Evolutionary conservation across 345 rosid species (phyloP).

Genomic region (Euclidium syriacum): DNA sequence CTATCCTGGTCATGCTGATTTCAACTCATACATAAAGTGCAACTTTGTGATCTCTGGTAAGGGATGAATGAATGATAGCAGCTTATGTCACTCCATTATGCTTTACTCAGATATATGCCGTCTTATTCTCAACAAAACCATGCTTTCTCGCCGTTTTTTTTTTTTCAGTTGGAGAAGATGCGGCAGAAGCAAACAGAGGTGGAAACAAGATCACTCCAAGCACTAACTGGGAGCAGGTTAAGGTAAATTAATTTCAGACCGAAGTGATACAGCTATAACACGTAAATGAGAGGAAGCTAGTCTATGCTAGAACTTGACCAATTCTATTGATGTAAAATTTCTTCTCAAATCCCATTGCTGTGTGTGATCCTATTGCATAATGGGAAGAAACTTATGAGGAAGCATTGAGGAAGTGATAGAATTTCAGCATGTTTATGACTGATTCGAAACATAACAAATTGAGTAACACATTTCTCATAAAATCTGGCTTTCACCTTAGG

Average conservation of each 20-base stretch:
- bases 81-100: conserved; percentile 12
- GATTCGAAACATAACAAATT: not conserved
- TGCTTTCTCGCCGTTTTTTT: conserved; percentile 10
- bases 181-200: conserved; percentile 42
- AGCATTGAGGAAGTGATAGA: not conserved
- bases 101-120: not conserved
- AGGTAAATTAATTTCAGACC: conserved; percentile 43
- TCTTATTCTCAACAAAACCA: not conserved
- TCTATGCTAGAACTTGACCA: not conserved
- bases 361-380: not conserved
- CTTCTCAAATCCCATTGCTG: not conserved
- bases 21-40: conserved; percentile 93
- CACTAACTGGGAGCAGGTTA: conserved; percentile 95
- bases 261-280: not conserved
- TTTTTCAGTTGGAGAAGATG: conserved; percentile 46
- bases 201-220: conserved; percentile 66
- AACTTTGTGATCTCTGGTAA: conserved; percentile 69
- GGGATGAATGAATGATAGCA: conserved; percentile 25
- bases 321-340: not conserved
- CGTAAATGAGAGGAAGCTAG: conserved; percentile 14
- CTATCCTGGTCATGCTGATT: conserved; percentile 98
- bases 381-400: conserved; percentile 1
- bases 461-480: not conserved
- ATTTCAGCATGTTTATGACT: not conserved
- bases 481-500: conserved; percentile 37